Percentiles rank a stretch among this genome's conserved stretches.
Evolutionary conservation across 768 basidiomycete genomes (phyloP).

Genomic region (Auricularia cornea): DNA sequence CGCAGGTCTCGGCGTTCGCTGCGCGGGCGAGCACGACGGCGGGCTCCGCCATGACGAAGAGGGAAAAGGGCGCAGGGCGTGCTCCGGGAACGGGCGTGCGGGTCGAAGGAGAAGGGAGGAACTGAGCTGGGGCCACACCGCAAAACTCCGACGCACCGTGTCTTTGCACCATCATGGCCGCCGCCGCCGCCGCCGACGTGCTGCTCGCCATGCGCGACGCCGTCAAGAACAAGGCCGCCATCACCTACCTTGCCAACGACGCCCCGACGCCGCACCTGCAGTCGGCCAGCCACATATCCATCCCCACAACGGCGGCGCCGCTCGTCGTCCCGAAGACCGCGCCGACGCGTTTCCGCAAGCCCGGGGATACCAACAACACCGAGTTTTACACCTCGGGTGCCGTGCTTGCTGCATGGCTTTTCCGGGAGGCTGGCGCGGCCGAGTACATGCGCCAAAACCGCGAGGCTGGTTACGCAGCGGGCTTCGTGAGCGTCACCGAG

Average conservation of each 20-base stretch:
- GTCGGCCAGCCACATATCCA: constrained; percentile 56
- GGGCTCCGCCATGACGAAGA: background rate
- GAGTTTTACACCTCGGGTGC: constrained; percentile 77
- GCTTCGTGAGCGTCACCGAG: constrained; percentile 79
- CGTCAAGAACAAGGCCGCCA: constrained; percentile 44
- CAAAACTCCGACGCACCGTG: too few species aligned
- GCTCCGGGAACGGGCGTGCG: too few species aligned
- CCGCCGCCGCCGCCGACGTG: constrained; percentile 34
- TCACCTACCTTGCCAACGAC: constrained; percentile 39
- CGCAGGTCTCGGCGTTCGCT: background rate
- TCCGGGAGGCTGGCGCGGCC: constrained; percentile 61
- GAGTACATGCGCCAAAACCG: constrained; percentile 87
- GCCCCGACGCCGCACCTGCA: constrained; percentile 40
- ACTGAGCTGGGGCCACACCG: too few species aligned
- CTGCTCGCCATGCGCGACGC: constrained; percentile 52
- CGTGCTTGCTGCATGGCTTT: constrained; percentile 76
- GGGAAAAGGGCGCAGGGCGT: background rate
- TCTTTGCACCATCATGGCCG: too few species aligned
- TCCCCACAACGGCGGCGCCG: constrained; percentile 32
- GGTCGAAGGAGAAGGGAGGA: too few species aligned
- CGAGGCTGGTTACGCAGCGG: constrained; percentile 59
- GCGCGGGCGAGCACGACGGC: background rate
- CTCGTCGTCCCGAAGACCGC: constrained; percentile 59
- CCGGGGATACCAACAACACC: constrained; percentile 27
- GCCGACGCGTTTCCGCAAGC: constrained; percentile 72